These are phyloP conservation scores for Globisporangium cylindrosporum DNA, from an alignment of 352 stramenopile species.

Conservation along the genomic window DNA sequence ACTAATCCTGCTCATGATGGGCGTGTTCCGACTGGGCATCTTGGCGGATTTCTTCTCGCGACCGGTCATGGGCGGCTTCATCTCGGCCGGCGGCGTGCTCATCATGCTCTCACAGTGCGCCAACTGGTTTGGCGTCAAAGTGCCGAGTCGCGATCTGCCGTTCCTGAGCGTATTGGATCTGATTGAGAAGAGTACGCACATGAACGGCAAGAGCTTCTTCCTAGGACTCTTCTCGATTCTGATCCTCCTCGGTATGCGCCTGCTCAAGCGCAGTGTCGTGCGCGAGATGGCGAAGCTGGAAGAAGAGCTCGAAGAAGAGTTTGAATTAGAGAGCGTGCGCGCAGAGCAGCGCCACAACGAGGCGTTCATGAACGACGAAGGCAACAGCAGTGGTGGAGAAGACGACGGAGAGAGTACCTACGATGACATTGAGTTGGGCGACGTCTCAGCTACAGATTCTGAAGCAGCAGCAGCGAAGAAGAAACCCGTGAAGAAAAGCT, in stretches of 20 bases:
- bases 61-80: slow-evolving; percentile 90
- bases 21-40: slow-evolving; percentile 77
- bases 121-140: slow-evolving; percentile 78
- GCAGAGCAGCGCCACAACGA: slow-evolving; percentile 28
- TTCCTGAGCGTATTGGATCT: slow-evolving; percentile 64
- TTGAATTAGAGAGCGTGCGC: slow-evolving; percentile 43
- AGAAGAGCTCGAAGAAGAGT: slow-evolving; percentile 39
- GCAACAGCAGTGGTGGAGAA: not conserved
- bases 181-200: slow-evolving; percentile 50
- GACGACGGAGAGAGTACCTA: slow-evolving; percentile 23
- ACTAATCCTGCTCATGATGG: slow-evolving; percentile 71
- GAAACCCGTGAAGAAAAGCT: not conserved
- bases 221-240: slow-evolving; percentile 55
- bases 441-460: not conserved
- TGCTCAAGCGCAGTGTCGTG: slow-evolving; percentile 46
- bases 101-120: slow-evolving; percentile 90
- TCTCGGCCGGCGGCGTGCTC: slow-evolving; percentile 83
- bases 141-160: slow-evolving; percentile 47
- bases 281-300: slow-evolving; percentile 33
- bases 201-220: slow-evolving; percentile 69
- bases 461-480: slow-evolving; percentile 1
- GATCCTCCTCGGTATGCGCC: slow-evolving; percentile 47
- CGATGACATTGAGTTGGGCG: slow-evolving; percentile 27
- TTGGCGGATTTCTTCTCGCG: slow-evolving; percentile 89
- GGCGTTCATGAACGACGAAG: slow-evolving; percentile 18